A percentile compares a stretch with the other conserved stretches of the same genome.
Conservation (phyloP, 768 basidiomycete species). For the Pholiota microspora region DNA sequence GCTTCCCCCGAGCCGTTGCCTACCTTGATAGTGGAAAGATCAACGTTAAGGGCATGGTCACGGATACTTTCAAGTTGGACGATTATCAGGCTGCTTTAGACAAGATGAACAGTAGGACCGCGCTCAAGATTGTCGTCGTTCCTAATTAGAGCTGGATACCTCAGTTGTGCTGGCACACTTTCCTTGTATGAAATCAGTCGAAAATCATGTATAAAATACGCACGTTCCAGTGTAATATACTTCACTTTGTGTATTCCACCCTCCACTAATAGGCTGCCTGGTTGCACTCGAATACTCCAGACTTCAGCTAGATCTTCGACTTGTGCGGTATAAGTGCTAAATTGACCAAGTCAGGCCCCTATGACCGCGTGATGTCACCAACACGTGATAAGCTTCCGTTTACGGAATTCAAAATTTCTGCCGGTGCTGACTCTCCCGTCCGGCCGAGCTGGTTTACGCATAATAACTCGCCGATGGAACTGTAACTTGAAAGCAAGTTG, state of each 20-base stretch:
- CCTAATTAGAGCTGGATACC: conserved; percentile 25
- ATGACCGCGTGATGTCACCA: background rate
- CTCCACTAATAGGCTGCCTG: too few species aligned
- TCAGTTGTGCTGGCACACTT: background rate
- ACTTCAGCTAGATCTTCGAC: too few species aligned
- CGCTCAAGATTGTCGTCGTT: conserved; percentile 61
- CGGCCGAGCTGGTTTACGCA: background rate
- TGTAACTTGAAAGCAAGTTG: background rate
- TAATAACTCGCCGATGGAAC: background rate
- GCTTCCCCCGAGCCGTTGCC: conserved; percentile 88
- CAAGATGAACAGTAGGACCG: conserved; percentile 66
- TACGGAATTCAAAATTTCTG: conserved; percentile 9
- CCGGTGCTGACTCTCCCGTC: background rate
- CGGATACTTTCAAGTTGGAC: conserved; percentile 65
- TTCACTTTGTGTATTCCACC: background rate
- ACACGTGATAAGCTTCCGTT: background rate
- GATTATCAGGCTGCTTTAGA: conserved; percentile 71
- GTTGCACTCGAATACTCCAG: too few species aligned
- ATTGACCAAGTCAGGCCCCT: background rate
- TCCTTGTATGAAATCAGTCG: too few species aligned
- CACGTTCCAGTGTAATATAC: too few species aligned
- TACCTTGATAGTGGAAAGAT: conserved; percentile 88
- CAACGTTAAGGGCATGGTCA: conserved; percentile 70
- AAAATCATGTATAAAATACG: background rate
- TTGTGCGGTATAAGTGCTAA: too few species aligned